Base-by-base conservation (phyloP, 78 protist species). In the Dictyostelium capitatum region DNA sequence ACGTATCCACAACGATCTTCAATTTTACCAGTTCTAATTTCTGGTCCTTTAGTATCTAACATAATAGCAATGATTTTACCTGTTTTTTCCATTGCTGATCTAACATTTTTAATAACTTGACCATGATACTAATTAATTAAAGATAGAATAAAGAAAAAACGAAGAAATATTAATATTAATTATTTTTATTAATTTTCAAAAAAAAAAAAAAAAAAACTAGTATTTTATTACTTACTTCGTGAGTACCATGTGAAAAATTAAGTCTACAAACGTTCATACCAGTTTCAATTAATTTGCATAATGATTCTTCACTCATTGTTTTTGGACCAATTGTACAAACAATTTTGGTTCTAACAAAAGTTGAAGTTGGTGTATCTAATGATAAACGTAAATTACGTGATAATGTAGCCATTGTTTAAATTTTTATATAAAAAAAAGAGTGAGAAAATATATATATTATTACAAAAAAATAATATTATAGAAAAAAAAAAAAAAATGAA, bases 281-380 rank as follows among this genome's bases (percentile, higher is more conserved):
- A 62, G 95, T 89, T 47, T 91, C 57, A 79, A 97, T 93, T 70
- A 97, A 81, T 65, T 67, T 69, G 14, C 82, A 78, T 62, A 97
- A 54, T 75, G 53, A 15, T 64, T 97, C 98, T 43, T 92, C 97
- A 10, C 91, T 30, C 96, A 95, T 97, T 47, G 98, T 97, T 91
- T 96, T 95, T 74, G 98, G 98, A 56, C 98, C 98, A 32, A 97
- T 97, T 14, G 98, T 97, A 89, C 98, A 96, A 56, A 97, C 94
- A 54, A 97, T 93, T 57, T 85, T 83, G 8, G 97, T 93, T 50
- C 79, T 53, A 53, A 72, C 93, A 65, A 73, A 77, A 17, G 50
- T 54, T 41, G 75, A 80, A 2, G 95, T 73, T 67, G 89, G 91
- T 8, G 91, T 64, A 79, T 90, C 95, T 23, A 90, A 62, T 41